These are phyloP conservation scores for Tieghemostelium lacteum DNA, from an alignment of 78 protist species.

Conservation along the genomic window DNA sequence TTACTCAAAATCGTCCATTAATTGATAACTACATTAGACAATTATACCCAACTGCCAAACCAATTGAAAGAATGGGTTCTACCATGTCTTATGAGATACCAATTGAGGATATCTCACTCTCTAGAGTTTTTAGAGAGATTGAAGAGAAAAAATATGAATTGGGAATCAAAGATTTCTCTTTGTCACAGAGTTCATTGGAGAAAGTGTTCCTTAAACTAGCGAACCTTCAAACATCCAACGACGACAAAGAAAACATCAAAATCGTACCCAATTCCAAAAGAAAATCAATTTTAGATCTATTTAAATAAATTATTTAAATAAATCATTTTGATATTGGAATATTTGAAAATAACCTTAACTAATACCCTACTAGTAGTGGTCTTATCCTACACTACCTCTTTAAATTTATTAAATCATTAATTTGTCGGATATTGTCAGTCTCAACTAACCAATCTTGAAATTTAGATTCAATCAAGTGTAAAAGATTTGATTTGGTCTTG, in stretches of 20 bases:
- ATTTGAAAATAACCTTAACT: too few species aligned
- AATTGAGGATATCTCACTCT: slow-evolving; percentile 8
- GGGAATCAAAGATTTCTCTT: slow-evolving; percentile 22
- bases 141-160: not conserved
- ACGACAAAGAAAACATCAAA: too few species aligned
- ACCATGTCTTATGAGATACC: slow-evolving; percentile 40
- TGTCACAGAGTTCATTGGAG: slow-evolving; percentile 53
- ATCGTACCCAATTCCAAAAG: too few species aligned
- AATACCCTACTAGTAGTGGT: too few species aligned
- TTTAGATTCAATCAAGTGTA: slow-evolving; percentile 66
- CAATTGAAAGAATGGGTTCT: slow-evolving; percentile 29
- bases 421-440: slow-evolving; percentile 66
- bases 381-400: slow-evolving; percentile 36
- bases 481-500: slow-evolving; percentile 41
- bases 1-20: slow-evolving; percentile 17
- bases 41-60: slow-evolving; percentile 29
- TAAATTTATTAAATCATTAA: slow-evolving; percentile 68
- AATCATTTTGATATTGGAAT: too few species aligned
- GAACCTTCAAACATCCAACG: slow-evolving; percentile 7
- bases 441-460: slow-evolving; percentile 71
- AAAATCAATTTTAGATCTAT: too few species aligned
- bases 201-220: slow-evolving; percentile 62
- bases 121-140: slow-evolving; percentile 18
- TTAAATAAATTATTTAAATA: too few species aligned
- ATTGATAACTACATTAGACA: slow-evolving; percentile 65